phyloP scores from a whole-genome alignment of 768 basidiomycete species.

The Termitomyces sp. region DNA sequence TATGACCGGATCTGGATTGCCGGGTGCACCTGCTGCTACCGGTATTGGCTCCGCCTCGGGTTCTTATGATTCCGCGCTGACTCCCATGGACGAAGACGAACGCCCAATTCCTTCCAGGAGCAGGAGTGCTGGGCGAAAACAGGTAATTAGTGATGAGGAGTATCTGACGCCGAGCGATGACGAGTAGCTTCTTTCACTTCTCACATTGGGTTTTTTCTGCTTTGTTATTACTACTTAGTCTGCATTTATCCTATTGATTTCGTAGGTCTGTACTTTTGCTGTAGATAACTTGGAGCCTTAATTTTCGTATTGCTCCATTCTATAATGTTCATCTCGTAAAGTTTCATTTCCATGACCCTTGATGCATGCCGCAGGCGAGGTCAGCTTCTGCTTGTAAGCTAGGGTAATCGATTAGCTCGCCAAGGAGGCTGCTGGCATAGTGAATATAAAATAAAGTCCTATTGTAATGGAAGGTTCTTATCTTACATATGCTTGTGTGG shows the following conservation, averaged over 20 bases:
- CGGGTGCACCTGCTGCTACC: conserved; percentile 50
- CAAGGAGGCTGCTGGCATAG: neutral
- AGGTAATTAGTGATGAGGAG: conserved; percentile 69
- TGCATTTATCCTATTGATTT: conserved; percentile 3
- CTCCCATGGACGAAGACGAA: conserved; percentile 80
- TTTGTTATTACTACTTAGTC: conserved; percentile 3
- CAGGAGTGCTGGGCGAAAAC: conserved; percentile 58
- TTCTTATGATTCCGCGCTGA: conserved; percentile 62
- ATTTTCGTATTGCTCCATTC: conserved; percentile 1
- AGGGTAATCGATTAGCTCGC: conserved; percentile 8
- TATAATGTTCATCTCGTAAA: neutral
- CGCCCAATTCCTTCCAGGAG: conserved; percentile 47
- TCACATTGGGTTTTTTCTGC: conserved; percentile 1
- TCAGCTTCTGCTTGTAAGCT: neutral
- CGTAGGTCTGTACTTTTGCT: conserved; percentile 5
- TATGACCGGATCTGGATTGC: conserved; percentile 64
- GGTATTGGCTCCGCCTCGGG: conserved; percentile 38
- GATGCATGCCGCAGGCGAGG: neutral
- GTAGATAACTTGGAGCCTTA: conserved; percentile 6
- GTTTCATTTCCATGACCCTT: conserved; percentile 1
- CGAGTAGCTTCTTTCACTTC: conserved; percentile 30
- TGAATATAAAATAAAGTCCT: neutral
- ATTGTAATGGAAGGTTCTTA: conserved; percentile 5
- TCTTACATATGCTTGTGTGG: neutral
- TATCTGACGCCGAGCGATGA: conserved; percentile 75